These are phyloP conservation scores for Zygosaccharomyces sapae DNA, from an alignment of 1,139 yeast species.

Conservation along the genomic window DNA sequence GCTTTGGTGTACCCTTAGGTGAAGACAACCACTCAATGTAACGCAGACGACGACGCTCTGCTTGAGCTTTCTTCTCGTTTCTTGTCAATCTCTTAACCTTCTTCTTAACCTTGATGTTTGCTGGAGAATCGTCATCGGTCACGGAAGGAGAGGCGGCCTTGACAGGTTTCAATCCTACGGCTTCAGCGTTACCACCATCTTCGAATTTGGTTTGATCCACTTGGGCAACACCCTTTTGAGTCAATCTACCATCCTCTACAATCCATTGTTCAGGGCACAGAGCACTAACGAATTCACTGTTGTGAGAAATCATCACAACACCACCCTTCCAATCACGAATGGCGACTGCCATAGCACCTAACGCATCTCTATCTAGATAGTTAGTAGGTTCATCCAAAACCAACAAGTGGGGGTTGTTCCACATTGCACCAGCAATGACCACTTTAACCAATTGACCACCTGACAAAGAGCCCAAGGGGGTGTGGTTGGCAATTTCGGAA, in stretches of 20 bases:
- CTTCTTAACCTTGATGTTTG: conserved; percentile 84
- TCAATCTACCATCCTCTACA: conserved; percentile 86
- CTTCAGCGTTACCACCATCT: conserved; percentile 57
- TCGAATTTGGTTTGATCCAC: conserved; percentile 79
- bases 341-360: conserved; percentile 96
- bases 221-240: conserved; percentile 73
- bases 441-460: conserved; percentile 99
- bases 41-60: conserved; percentile 90
- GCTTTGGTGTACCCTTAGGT: conserved; percentile 97
- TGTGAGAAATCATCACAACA: conserved; percentile 97
- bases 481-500: conserved; percentile 97
- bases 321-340: conserved; percentile 98
- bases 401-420: conserved; percentile 98
- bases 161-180: conserved; percentile 42
- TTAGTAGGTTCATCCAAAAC: conserved; percentile 98
- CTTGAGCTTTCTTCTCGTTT: conserved; percentile 88
- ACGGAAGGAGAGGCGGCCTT: conserved; percentile 35
- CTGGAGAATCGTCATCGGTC: conserved; percentile 86
- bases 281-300: conserved; percentile 95
- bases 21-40: conserved; percentile 91
- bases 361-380: conserved; percentile 94
- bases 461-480: conserved; percentile 92
- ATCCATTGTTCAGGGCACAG: conserved; percentile 98
- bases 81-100: conserved; percentile 97
- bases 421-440: conserved; percentile 99